Conservation (phyloP, 164 flowering plant species). For the Magnolia changhungtana region DNA sequence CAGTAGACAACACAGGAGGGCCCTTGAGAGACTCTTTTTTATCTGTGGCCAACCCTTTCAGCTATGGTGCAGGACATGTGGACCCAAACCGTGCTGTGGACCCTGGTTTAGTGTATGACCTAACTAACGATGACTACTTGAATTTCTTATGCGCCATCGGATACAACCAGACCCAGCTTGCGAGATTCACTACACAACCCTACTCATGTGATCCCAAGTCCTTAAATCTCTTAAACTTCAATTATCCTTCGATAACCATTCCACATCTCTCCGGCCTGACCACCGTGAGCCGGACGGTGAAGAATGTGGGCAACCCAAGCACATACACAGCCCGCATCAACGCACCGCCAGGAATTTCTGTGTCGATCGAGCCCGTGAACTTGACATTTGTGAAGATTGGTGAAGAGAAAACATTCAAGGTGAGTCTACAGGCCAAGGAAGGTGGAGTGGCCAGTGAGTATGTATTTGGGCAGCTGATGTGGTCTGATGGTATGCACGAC, state of each 20-base stretch:
- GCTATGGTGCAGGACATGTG: constrained; percentile 64
- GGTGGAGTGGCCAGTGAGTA: constrained; percentile 30
- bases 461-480: constrained; percentile 53
- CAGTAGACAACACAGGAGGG: constrained; percentile 28
- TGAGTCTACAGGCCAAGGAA: constrained; percentile 26
- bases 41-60: constrained; percentile 43
- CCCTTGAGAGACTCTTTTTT: constrained; percentile 21
- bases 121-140: constrained; percentile 39
- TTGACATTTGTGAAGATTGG: constrained; percentile 44
- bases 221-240: constrained; percentile 14
- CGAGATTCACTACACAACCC: background rate
- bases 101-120: constrained; percentile 73
- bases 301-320: constrained; percentile 65
- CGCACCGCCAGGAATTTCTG: constrained; percentile 37
- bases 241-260: constrained; percentile 72
- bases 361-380: constrained; percentile 36
- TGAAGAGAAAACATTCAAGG: constrained; percentile 51
- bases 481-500: constrained; percentile 65
- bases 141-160: constrained; percentile 53
- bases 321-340: constrained; percentile 34
- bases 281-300: constrained; percentile 47
- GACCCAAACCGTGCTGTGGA: constrained; percentile 52
- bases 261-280: constrained; percentile 38
- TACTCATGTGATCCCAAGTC: constrained; percentile 5
- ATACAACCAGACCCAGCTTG: constrained; percentile 8